Conservation (phyloP, 495 filamentous ascomycete genomes). For the Hyaloscypha bicolor region DNA sequence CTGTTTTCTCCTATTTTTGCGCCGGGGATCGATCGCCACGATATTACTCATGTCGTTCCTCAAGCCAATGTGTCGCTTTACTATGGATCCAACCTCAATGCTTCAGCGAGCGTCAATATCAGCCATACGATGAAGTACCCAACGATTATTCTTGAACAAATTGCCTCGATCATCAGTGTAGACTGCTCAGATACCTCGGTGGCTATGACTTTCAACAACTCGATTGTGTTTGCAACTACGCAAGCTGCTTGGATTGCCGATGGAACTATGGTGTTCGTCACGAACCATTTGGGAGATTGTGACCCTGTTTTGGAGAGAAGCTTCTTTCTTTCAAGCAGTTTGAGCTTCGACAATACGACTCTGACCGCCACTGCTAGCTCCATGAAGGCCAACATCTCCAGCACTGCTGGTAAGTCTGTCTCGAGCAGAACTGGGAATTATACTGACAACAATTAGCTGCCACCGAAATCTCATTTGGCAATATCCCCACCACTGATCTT, state of each 20-base stretch:
- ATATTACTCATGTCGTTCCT: constrained; percentile 30
- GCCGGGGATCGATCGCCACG: constrained; percentile 28
- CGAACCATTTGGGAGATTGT: constrained; percentile 35
- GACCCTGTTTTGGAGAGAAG: constrained; percentile 33
- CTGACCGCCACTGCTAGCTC: constrained; percentile 27
- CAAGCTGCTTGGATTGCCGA: constrained; percentile 29
- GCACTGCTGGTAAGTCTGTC: constrained; percentile 33
- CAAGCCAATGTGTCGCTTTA: constrained; percentile 31
- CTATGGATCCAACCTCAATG: constrained; percentile 30
- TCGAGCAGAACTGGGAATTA: constrained; percentile 1
- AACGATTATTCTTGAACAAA: constrained; percentile 33
- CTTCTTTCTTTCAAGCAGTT: constrained; percentile 28
- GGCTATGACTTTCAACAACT: constrained; percentile 31
- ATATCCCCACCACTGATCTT: constrained; percentile 21
- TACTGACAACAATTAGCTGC: constrained; percentile 21
- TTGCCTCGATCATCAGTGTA: constrained; percentile 33
- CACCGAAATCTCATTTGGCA: constrained; percentile 31
- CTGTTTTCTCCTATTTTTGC: constrained; percentile 29
- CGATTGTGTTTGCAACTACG: constrained; percentile 28
- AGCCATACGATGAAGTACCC: constrained; percentile 33
- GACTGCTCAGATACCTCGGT: constrained; percentile 30
- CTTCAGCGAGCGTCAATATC: constrained; percentile 30
- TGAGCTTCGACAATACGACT: constrained; percentile 31
- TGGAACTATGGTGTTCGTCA: constrained; percentile 33
- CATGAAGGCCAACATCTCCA: constrained; percentile 23